These are phyloP conservation scores for Volvariella surrecta DNA, from an alignment of 1,284 basidiomycete species.

Conservation along the genomic window DNA sequence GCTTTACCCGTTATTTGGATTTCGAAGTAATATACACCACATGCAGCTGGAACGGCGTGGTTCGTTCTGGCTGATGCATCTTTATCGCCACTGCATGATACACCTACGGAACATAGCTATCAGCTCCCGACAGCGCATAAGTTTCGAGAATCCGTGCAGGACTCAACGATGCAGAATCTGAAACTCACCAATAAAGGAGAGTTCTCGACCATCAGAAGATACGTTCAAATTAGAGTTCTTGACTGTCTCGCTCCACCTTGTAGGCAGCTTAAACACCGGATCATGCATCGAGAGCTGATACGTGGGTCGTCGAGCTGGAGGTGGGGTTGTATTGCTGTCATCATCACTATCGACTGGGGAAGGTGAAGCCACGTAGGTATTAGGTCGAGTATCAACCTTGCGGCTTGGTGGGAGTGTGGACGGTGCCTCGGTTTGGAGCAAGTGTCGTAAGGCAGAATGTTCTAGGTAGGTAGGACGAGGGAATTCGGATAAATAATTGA, in stretches of 20 bases:
- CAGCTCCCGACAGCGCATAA: too few relatives aligned
- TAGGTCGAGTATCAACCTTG: conserved; percentile 22
- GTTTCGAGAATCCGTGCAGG: too few relatives aligned
- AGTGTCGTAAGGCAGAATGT: conserved; percentile 59
- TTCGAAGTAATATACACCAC: conserved; percentile 90
- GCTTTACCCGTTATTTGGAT: conserved; percentile 74
- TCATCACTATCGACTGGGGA: conserved; percentile 50
- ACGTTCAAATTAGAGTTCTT: conserved; percentile 52
- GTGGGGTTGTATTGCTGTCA: conserved; percentile 36
- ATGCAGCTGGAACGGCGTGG: conserved; percentile 68
- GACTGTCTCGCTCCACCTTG: conserved; percentile 68
- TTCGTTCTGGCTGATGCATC: conserved; percentile 78
- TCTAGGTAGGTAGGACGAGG: conserved; percentile 65
- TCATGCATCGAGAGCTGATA: conserved; percentile 22
- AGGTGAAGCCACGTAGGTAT: conserved; percentile 19
- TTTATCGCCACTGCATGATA: conserved; percentile 54
- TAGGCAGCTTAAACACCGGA: conserved; percentile 56
- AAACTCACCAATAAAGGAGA: conserved; percentile 52
- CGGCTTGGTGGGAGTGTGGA: conserved; percentile 29
- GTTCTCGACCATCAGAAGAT: conserved; percentile 60
- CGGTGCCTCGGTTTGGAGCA: conserved; percentile 54
- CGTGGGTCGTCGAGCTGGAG: conserved; percentile 29
- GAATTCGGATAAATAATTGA: conserved; percentile 27
- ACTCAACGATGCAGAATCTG: conserved; percentile 2
- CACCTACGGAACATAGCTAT: conserved; percentile 32